Evolutionary conservation across 2,329 filamentous ascomycete species (phyloP).

Genomic region (Microcyclosporella mali): DNA sequence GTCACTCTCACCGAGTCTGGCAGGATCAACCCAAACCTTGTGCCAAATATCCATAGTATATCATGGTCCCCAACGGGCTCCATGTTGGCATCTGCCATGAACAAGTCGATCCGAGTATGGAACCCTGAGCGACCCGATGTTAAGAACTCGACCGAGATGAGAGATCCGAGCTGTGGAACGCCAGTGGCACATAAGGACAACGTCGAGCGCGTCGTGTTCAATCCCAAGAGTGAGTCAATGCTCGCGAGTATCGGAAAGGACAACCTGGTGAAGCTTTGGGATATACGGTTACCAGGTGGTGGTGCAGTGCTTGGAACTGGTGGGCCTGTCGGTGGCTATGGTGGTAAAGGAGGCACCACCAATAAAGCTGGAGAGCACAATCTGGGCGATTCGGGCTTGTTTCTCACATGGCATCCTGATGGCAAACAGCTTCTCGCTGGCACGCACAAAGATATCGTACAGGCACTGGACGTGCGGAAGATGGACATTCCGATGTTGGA

Average conservation of each 20-base stretch:
- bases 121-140: constrained; percentile 70
- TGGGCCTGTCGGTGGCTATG: constrained; percentile 37
- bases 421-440: constrained; percentile 65
- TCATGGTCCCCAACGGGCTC: constrained; percentile 84
- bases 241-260: constrained; percentile 69
- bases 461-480: constrained; percentile 28
- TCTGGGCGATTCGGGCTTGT: constrained; percentile 25
- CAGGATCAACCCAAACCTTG: constrained; percentile 26
- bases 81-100: constrained; percentile 73
- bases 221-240: constrained; percentile 69
- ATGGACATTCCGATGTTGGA: constrained; percentile 13
- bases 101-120: constrained; percentile 69
- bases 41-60: constrained; percentile 39
- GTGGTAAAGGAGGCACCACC: constrained; percentile 38
- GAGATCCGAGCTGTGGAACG: constrained; percentile 31
- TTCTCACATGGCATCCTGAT: constrained; percentile 65
- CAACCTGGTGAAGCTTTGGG: constrained; percentile 72
- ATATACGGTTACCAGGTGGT: constrained; percentile 58
- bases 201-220: constrained; percentile 72
- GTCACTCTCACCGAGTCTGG: constrained; percentile 55
- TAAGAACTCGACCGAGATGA: constrained; percentile 69
- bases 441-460: constrained; percentile 54
- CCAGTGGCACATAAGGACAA: constrained; percentile 49
- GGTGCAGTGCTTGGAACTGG: constrained; percentile 21
- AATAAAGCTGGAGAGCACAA: constrained; percentile 53